These are phyloP conservation scores for Boletus coccyginus DNA, from an alignment of 768 basidiomycete species.

Conservation along the genomic window DNA sequence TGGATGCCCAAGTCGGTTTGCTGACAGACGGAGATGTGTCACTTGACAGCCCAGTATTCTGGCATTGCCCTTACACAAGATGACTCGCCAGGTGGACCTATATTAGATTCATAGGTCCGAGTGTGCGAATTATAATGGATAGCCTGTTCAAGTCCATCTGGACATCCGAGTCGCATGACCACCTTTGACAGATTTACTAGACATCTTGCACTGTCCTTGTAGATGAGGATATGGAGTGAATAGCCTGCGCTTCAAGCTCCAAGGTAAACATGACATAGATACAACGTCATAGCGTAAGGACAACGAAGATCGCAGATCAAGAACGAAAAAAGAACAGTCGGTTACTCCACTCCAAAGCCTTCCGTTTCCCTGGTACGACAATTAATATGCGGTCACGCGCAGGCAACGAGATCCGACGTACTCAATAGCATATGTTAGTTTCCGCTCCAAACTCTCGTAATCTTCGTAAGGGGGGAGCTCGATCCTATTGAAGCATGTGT, in stretches of 20 bases:
- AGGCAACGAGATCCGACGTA: slow-evolving; percentile 35
- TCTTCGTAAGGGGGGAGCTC: slow-evolving; percentile 90
- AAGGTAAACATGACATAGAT: slow-evolving; percentile 14
- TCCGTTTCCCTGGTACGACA: slow-evolving; percentile 60
- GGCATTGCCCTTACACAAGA: neutral
- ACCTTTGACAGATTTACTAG: neutral
- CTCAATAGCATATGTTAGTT: slow-evolving; percentile 83
- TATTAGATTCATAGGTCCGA: neutral
- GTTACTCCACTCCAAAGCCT: slow-evolving; percentile 66
- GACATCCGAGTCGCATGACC: neutral
- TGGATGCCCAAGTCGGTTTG: too few relatives aligned
- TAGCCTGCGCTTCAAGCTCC: neutral
- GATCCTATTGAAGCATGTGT: slow-evolving; percentile 91
- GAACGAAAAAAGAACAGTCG: neutral
- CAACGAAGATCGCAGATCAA: slow-evolving; percentile 5
- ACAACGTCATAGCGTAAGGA: slow-evolving; percentile 3
- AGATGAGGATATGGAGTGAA: neutral
- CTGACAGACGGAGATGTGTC: too few relatives aligned
- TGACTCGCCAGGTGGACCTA: neutral
- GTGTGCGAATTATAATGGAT: slow-evolving; percentile 1
- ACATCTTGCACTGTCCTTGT: neutral
- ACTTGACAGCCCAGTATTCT: too few relatives aligned
- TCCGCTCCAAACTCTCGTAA: slow-evolving; percentile 83
- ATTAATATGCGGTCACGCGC: slow-evolving; percentile 5
- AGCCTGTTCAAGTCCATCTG: too few relatives aligned